A percentile compares a stretch with the other conserved stretches of the same genome.
Conservation (phyloP, 768 basidiomycete species). For the Xerocomellus amylosporus region DNA sequence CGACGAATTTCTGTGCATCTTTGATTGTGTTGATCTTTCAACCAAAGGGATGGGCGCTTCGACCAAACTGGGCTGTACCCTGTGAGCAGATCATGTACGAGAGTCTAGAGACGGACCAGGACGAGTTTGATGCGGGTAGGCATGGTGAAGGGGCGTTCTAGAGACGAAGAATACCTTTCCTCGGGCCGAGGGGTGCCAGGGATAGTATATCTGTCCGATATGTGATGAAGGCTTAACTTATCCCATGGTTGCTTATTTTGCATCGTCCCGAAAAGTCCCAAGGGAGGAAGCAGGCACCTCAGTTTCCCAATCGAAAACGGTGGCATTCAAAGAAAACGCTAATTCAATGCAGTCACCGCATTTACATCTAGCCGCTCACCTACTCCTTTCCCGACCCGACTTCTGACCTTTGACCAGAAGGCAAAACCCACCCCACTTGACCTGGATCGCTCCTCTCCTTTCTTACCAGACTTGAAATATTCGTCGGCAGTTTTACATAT, state of each 20-base stretch:
- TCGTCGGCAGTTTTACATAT: conserved; percentile 56
- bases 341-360: conserved; percentile 21
- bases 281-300: neutral
- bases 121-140: conserved; percentile 4
- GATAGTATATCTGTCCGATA: neutral
- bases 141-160: neutral
- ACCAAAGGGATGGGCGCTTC: neutral
- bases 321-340: conserved; percentile 2
- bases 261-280: neutral
- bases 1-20: conserved; percentile 21
- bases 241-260: neutral
- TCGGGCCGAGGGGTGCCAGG: neutral
- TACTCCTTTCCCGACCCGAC: conserved; percentile 30
- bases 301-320: neutral
- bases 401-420: conserved; percentile 30
- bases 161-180: neutral
- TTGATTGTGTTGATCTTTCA: conserved; percentile 12
- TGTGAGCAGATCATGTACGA: neutral
- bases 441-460: conserved; percentile 39
- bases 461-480: conserved; percentile 37
- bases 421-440: conserved; percentile 47
- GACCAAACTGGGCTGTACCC: conserved; percentile 20
- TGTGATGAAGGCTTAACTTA: neutral
- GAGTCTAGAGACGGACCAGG: neutral
- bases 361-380: conserved; percentile 14